phyloP scores from a whole-genome alignment of 2,329 filamentous ascomycete species.

The Fusarium penzigii region DNA sequence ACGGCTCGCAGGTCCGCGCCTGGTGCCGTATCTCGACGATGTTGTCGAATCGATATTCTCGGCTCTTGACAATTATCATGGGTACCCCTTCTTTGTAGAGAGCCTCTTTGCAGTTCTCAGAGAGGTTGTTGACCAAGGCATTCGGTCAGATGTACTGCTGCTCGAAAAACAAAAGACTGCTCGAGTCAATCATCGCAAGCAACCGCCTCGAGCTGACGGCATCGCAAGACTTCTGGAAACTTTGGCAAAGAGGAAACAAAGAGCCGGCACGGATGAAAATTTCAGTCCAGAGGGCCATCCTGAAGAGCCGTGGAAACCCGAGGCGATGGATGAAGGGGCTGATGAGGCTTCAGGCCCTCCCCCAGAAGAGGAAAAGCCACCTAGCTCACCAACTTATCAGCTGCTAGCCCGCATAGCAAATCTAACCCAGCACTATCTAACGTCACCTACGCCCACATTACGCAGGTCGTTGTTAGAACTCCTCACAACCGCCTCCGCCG shows the following conservation, averaged over 20 bases:
- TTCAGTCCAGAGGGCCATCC: conserved; percentile 34
- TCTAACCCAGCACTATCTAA: conserved; percentile 87
- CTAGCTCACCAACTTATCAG: conserved; percentile 77
- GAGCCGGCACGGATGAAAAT: conserved; percentile 38
- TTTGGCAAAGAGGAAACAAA: conserved; percentile 55
- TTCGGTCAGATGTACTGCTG: conserved; percentile 56
- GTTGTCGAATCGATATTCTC: conserved; percentile 89
- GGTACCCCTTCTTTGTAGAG: conserved; percentile 84
- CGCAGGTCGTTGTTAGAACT: conserved; percentile 78
- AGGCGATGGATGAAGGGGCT: conserved; percentile 36
- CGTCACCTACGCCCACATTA: conserved; percentile 77
- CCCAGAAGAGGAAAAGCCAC: conserved; percentile 52
- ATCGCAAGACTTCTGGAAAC: conserved; percentile 54
- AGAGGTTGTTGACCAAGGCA: conserved; percentile 81
- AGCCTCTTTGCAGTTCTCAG: conserved; percentile 79
- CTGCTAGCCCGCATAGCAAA: conserved; percentile 79
- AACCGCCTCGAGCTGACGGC: conserved; percentile 31
- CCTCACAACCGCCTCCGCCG: conserved; percentile 69
- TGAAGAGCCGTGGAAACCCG: conserved; percentile 38
- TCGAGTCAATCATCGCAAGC: conserved; percentile 45
- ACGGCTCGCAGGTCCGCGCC: conserved; percentile 73
- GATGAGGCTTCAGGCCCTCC: conserved; percentile 39
- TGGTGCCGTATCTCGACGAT: conserved; percentile 90
- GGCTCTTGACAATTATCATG: conserved; percentile 92
- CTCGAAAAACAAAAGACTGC: conserved; percentile 42